phyloP scores from a whole-genome alignment of 2,329 filamentous ascomycete genomes.

The Neonectria sp. region DNA sequence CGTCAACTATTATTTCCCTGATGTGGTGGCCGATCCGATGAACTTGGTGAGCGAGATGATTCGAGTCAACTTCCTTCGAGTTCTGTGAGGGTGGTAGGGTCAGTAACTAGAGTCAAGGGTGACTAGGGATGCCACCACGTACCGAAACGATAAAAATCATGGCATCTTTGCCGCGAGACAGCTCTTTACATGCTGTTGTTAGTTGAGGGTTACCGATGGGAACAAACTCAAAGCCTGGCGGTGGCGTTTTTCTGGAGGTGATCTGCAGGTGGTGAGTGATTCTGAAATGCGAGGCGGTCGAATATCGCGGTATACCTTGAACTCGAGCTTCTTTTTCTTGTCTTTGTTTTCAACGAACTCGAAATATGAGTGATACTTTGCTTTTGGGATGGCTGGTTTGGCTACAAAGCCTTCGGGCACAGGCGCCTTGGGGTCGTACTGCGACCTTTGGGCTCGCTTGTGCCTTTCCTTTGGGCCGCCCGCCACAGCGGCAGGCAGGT shows the following conservation, averaged over 20 bases:
- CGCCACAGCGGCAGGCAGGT: constrained; percentile 48
- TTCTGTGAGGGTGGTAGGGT: constrained; percentile 43
- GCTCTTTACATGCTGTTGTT: constrained; percentile 74
- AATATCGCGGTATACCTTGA: constrained; percentile 64
- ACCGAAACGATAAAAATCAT: constrained; percentile 79
- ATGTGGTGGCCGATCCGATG: constrained; percentile 75
- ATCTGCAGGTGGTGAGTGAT: constrained; percentile 60
- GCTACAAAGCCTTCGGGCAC: constrained; percentile 55
- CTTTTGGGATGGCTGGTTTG: constrained; percentile 58
- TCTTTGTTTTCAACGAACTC: constrained; percentile 76
- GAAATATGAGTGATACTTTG: constrained; percentile 74
- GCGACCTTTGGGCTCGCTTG: constrained; percentile 51
- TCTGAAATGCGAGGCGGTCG: constrained; percentile 33
- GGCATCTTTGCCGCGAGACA: constrained; percentile 73
- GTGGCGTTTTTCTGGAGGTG: constrained; percentile 66
- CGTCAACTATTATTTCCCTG: constrained; percentile 70
- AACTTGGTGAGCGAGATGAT: constrained; percentile 65
- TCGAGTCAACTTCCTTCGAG: constrained; percentile 51
- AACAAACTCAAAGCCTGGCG: constrained; percentile 75
- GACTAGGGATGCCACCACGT: constrained; percentile 46
- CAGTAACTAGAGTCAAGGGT: constrained; percentile 16
- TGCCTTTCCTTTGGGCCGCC: constrained; percentile 56
- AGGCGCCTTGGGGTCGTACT: constrained; percentile 53
- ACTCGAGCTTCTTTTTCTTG: constrained; percentile 76
- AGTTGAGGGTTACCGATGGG: constrained; percentile 74